A percentile compares a stretch with the other conserved stretches of the same genome.
phyloP scores from a whole-genome alignment of 73 alveolate genomes.

The Paramecium biaurelia region DNA sequence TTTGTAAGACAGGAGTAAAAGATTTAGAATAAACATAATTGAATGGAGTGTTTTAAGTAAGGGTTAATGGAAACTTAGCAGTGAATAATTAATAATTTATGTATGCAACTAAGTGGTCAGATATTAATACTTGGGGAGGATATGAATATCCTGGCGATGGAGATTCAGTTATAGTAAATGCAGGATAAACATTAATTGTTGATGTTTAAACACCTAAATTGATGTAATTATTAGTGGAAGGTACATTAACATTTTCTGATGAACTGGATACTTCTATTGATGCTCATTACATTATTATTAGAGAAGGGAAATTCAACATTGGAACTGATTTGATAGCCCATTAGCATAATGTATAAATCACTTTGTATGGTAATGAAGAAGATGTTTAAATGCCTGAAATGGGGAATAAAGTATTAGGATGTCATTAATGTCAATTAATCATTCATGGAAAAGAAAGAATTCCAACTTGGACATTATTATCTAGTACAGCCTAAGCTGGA shows the following conservation, averaged over 20 bases:
- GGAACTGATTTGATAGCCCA: slow-evolving; percentile 84
- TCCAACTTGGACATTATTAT: slow-evolving; percentile 82
- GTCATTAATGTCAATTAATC: slow-evolving; percentile 73
- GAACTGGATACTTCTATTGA: slow-evolving; percentile 70
- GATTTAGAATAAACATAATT: slow-evolving; percentile 23
- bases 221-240: slow-evolving; percentile 75
- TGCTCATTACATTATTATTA: slow-evolving; percentile 76
- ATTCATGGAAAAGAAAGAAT: slow-evolving; percentile 78
- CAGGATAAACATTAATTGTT: slow-evolving; percentile 69
- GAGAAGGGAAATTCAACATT: slow-evolving; percentile 75
- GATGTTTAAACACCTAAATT: slow-evolving; percentile 75
- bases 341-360: slow-evolving; percentile 70
- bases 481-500: slow-evolving; percentile 68
- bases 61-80: slow-evolving; percentile 59
- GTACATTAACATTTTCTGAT: slow-evolving; percentile 72
- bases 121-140: slow-evolving; percentile 81
- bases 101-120: slow-evolving; percentile 74
- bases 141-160: slow-evolving; percentile 78
- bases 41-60: background rate
- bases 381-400: slow-evolving; percentile 75
- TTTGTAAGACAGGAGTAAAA: slow-evolving; percentile 71
- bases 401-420: slow-evolving; percentile 83
- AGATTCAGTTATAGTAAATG: slow-evolving; percentile 69
- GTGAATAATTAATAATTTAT: slow-evolving; percentile 66
- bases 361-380: slow-evolving; percentile 72